These are phyloP conservation scores for Inga oerstediana DNA, from an alignment of 306 rosid genomes.

Conservation along the genomic window DNA sequence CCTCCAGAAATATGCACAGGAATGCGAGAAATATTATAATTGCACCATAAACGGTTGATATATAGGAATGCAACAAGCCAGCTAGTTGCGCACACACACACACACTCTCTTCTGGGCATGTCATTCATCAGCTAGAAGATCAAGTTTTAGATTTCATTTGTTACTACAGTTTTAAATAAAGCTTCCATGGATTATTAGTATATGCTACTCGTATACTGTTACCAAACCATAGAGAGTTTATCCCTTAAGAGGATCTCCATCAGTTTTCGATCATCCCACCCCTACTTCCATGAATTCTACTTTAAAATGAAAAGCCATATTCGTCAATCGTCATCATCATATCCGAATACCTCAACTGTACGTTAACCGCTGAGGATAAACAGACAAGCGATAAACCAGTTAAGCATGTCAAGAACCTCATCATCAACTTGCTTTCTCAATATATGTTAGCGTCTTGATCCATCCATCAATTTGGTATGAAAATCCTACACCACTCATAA, in stretches of 20 bases:
- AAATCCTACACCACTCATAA: background rate
- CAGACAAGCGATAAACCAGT: background rate
- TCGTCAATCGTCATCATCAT: background rate
- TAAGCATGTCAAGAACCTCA: background rate
- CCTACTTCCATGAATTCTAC: background rate
- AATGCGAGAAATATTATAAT: background rate
- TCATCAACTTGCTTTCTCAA: constrained; percentile 7
- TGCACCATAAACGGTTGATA: background rate
- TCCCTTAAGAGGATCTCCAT: background rate
- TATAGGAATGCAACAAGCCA: background rate
- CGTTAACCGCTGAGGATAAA: background rate
- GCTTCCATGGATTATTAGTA: too few species aligned
- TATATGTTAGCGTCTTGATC: background rate
- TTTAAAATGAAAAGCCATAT: background rate
- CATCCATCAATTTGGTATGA: background rate
- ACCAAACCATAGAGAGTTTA: background rate
- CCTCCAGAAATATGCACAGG: background rate
- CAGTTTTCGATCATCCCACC: background rate
- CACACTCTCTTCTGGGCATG: background rate
- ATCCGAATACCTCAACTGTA: background rate
- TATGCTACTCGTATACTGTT: too few species aligned
- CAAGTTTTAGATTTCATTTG: background rate
- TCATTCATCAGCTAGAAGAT: background rate
- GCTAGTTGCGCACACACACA: background rate
- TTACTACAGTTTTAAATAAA: too few species aligned